Evolutionary conservation across 257 asterid genomes (phyloP).

Genomic region (Cinchona pubescens): DNA sequence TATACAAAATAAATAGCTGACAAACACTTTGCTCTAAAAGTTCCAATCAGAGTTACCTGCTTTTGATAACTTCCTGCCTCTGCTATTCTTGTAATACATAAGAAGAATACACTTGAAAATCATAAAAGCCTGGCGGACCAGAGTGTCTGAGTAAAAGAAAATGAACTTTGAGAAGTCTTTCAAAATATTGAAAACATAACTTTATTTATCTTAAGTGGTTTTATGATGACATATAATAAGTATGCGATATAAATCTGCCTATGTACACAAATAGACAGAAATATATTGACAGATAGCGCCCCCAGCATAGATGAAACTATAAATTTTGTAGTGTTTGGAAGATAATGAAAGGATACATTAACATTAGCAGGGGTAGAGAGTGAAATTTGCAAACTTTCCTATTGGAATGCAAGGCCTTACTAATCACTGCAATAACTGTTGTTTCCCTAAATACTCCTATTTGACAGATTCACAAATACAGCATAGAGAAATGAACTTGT

Average conservation of each 20-base stretch:
- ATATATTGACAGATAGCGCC: neutral
- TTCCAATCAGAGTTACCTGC: conserved; percentile 47
- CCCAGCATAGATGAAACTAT: neutral
- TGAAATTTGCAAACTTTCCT: neutral
- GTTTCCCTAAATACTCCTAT: neutral
- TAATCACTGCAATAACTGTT: neutral
- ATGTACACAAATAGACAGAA: neutral
- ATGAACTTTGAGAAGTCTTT: neutral
- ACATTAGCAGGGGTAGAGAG: neutral
- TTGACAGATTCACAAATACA: too few species aligned
- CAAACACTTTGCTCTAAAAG: neutral
- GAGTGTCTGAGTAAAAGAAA: conserved; percentile 45
- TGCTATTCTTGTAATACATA: conserved; percentile 71
- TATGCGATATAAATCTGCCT: neutral
- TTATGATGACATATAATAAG: neutral
- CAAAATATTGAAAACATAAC: neutral
- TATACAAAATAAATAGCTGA: neutral
- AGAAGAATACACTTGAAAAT: conserved; percentile 57
- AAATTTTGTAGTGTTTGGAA: neutral
- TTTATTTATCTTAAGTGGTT: neutral
- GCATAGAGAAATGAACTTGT: too few species aligned
- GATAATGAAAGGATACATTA: neutral
- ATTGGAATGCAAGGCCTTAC: too few species aligned
- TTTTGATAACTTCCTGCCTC: conserved; percentile 69
- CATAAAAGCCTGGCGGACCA: conserved; percentile 84